These are phyloP conservation scores for Pseudogymnoascus sp. DNA, from an alignment of 2,329 filamentous ascomycete genomes.

Conservation along the genomic window DNA sequence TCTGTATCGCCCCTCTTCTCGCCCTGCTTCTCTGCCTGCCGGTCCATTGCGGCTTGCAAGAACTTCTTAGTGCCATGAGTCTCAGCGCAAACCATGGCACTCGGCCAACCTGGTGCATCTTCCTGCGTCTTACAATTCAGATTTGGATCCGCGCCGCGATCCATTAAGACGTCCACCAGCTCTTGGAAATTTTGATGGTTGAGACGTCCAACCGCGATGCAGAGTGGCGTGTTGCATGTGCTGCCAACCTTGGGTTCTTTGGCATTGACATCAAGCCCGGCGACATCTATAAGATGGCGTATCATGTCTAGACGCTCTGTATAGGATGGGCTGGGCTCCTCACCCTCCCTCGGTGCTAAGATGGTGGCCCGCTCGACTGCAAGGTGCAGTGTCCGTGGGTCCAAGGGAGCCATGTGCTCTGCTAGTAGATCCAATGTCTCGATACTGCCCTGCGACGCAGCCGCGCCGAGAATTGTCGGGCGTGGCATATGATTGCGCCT, in stretches of 20 bases:
- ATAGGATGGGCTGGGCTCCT: not conserved
- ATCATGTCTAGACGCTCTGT: slow-evolving; percentile 12
- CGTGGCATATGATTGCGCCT: not conserved
- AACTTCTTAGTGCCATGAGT: not conserved
- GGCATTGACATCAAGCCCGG: slow-evolving; percentile 12
- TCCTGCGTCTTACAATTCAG: not conserved
- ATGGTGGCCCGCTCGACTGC: slow-evolving; percentile 1
- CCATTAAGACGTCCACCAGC: slow-evolving; percentile 8
- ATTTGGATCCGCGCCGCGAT: slow-evolving; percentile 13
- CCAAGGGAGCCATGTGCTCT: slow-evolving; percentile 11
- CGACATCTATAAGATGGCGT: slow-evolving; percentile 11
- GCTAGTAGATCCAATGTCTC: slow-evolving; percentile 13
- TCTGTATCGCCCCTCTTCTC: not conserved
- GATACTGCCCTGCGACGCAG: not conserved
- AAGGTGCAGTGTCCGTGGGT: slow-evolving; percentile 12
- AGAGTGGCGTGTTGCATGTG: slow-evolving; percentile 11
- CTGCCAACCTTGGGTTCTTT: not conserved
- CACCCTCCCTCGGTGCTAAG: not conserved
- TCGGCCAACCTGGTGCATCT: not conserved
- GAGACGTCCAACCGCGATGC: slow-evolving; percentile 1
- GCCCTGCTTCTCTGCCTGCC: not conserved
- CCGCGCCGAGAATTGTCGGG: not conserved
- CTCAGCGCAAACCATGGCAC: not conserved
- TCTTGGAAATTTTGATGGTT: not conserved
- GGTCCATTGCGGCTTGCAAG: not conserved